Conservation (phyloP, 2,329 filamentous ascomycete species). For the Paramyrothecium roridum region DNA sequence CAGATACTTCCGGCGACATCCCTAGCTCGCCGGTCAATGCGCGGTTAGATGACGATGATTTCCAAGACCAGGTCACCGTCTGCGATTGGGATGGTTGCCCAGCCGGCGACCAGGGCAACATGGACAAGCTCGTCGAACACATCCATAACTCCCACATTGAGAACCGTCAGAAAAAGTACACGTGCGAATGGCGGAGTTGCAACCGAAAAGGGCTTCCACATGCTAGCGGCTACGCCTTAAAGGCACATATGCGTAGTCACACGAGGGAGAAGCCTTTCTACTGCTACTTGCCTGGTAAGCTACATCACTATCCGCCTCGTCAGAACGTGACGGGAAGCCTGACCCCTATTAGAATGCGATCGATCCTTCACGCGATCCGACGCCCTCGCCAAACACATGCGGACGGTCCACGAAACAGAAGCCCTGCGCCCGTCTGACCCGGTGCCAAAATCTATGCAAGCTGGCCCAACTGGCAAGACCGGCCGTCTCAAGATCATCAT, state of each 20-base stretch:
- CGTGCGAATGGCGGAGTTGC: conserved; percentile 96
- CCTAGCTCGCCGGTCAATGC: conserved; percentile 68
- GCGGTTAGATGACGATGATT: conserved; percentile 70
- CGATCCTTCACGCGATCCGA: conserved; percentile 95
- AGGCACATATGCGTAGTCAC: conserved; percentile 96
- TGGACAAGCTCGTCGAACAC: conserved; percentile 78
- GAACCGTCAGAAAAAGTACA: conserved; percentile 90
- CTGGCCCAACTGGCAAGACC: conserved; percentile 38
- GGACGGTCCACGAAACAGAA: conserved; percentile 96
- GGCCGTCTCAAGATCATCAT: conserved; percentile 61
- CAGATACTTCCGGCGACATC: conserved; percentile 84
- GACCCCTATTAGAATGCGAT: conserved; percentile 73
- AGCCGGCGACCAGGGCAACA: conserved; percentile 69
- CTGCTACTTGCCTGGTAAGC: conserved; percentile 83
- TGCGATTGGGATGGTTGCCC: conserved; percentile 77
- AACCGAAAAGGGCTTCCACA: conserved; percentile 84
- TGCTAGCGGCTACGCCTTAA: conserved; percentile 91
- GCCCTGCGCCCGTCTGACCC: conserved; percentile 77
- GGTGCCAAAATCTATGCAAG: conserved; percentile 66
- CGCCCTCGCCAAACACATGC: conserved; percentile 96
- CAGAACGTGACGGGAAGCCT: conserved; percentile 8
- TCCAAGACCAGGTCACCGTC: conserved; percentile 72
- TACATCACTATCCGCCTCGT: not conserved
- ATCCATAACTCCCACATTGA: conserved; percentile 94
- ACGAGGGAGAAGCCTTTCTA: conserved; percentile 98